Percentiles rank a stretch among this genome's conserved stretches.
Conservation (phyloP, 768 basidiomycete species). For the Termitomyces sp. region DNA sequence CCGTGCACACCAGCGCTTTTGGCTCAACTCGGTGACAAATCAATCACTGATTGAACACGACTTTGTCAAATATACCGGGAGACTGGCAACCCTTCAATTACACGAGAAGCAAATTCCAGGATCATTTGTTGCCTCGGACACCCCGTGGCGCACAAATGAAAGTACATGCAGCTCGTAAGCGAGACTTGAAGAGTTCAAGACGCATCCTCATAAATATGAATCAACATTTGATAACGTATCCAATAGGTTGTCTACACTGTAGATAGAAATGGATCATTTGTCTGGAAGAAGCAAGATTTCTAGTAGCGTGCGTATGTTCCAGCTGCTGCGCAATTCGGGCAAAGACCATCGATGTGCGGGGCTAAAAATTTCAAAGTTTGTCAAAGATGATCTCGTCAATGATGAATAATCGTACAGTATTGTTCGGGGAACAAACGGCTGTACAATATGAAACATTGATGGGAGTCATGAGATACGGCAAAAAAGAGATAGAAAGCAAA, state of each 20-base stretch:
- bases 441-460: not conserved
- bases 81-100: too few relatives aligned
- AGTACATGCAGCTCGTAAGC: too few relatives aligned
- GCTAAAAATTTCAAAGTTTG: slow-evolving; percentile 20
- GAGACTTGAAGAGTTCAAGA: not conserved
- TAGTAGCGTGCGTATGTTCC: slow-evolving; percentile 5
- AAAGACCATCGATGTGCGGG: slow-evolving; percentile 34
- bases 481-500: not conserved
- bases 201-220: not conserved
- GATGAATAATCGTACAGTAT: slow-evolving; percentile 29
- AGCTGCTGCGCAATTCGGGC: slow-evolving; percentile 29
- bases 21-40: too few relatives aligned
- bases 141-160: not conserved
- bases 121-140: too few relatives aligned
- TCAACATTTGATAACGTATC: not conserved
- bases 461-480: not conserved
- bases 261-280: not conserved
- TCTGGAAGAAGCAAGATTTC: not conserved
- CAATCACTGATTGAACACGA: too few relatives aligned
- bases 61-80: not conserved
- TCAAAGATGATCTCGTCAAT: not conserved
- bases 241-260: not conserved
- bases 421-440: slow-evolving; percentile 43
- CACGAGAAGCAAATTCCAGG: not conserved
- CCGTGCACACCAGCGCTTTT: too few relatives aligned